Conservation (phyloP, 1,139 yeast species). For the Groenewaldozyma sp. region DNA sequence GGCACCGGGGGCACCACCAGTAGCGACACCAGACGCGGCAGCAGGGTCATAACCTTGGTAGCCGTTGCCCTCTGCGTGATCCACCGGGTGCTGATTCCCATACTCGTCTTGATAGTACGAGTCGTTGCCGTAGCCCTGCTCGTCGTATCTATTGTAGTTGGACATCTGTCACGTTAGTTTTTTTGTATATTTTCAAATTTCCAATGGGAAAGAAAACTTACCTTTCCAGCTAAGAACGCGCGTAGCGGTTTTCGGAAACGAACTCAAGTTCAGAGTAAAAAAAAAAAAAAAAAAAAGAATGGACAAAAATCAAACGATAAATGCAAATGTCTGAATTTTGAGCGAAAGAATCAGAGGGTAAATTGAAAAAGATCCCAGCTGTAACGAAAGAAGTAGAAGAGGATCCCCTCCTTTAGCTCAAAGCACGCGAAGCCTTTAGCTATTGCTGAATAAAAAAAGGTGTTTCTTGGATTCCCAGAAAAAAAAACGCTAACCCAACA, state of each 20-base stretch:
- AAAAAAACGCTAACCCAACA: no score
- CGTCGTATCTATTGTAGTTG: slow-evolving; percentile 10
- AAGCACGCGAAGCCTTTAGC: no score
- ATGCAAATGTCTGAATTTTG: neutral
- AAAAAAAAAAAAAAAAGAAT: neutral
- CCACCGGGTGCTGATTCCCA: slow-evolving; percentile 17
- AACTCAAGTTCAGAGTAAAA: neutral
- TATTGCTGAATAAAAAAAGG: no score
- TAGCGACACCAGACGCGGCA: no score
- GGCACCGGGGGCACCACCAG: neutral
- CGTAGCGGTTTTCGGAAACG: neutral
- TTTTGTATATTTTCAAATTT: no score
- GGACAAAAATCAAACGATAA: neutral
- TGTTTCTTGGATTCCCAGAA: no score
- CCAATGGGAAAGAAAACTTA: neutral
- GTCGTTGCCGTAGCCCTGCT: slow-evolving; percentile 15
- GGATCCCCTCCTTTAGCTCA: no score
- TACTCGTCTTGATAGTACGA: slow-evolving; percentile 21
- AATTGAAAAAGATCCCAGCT: neutral
- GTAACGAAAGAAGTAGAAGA: no score
- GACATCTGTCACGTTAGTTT: slow-evolving; percentile 8
- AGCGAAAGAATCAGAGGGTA: neutral
- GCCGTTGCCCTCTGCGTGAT: slow-evolving; percentile 15
- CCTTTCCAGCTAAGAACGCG: neutral
- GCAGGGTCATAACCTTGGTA: no score